Conservation (phyloP, 345 rosid genomes). For the Euphorbia tirucalli region DNA sequence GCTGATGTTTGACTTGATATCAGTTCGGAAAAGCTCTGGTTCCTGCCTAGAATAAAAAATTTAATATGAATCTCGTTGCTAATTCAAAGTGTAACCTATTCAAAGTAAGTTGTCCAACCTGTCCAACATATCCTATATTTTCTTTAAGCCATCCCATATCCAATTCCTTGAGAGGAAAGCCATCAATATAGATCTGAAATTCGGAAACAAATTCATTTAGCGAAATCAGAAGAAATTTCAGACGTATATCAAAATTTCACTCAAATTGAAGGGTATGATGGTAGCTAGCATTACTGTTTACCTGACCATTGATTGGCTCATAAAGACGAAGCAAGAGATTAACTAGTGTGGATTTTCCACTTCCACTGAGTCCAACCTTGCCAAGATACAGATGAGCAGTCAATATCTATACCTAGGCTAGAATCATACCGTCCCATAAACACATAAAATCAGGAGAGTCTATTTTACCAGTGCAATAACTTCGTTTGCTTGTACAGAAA, state of each 20-base stretch:
- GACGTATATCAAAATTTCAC: neutral
- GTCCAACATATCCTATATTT: slow-evolving; percentile 82
- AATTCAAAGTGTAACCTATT: neutral
- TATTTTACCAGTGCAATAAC: slow-evolving; percentile 54
- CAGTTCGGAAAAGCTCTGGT: slow-evolving; percentile 87
- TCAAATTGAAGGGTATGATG: neutral
- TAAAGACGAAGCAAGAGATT: slow-evolving; percentile 86
- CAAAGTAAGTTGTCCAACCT: slow-evolving; percentile 38
- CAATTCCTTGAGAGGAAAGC: slow-evolving; percentile 66
- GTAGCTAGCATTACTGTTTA: slow-evolving; percentile 17
- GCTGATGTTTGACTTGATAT: slow-evolving; percentile 75
- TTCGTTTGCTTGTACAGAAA: slow-evolving; percentile 71
- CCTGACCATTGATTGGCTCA: slow-evolving; percentile 87
- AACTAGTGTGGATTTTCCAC: slow-evolving; percentile 92
- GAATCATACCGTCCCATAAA: slow-evolving; percentile 15
- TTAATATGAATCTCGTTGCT: neutral
- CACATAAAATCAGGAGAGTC: neutral
- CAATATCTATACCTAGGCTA: neutral
- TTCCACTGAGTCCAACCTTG: slow-evolving; percentile 96
- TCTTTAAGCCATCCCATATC: slow-evolving; percentile 87
- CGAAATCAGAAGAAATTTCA: neutral
- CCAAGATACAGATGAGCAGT: slow-evolving; percentile 3
- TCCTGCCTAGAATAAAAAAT: slow-evolving; percentile 43
- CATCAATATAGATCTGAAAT: slow-evolving; percentile 74
- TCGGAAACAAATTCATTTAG: neutral